Conservation (phyloP, 768 basidiomycete species). For the Xanthoconium stramineum region DNA sequence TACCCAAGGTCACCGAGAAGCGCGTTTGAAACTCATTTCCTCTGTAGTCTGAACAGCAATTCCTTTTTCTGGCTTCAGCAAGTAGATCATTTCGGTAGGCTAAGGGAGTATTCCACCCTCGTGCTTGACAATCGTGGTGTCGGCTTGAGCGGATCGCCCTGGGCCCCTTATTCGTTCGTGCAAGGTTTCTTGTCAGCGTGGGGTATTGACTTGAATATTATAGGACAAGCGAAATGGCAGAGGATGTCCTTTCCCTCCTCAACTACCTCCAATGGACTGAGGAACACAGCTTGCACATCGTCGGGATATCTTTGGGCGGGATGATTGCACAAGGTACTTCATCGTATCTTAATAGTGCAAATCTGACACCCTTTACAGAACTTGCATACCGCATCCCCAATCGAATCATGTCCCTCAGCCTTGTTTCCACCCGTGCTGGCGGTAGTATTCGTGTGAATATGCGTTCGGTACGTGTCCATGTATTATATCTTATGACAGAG, state of each 20-base stretch:
- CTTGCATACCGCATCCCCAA: conserved; percentile 63
- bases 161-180: conserved; percentile 74
- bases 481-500: background rate
- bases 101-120: conserved; percentile 54
- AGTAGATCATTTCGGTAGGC: conserved; percentile 58
- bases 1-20: background rate
- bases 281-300: conserved; percentile 59
- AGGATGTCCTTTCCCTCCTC: conserved; percentile 64
- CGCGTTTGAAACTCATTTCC: conserved; percentile 3
- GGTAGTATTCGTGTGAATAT: conserved; percentile 54
- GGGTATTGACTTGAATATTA: background rate
- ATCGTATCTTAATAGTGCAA: background rate
- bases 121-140: conserved; percentile 87
- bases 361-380: conserved; percentile 40
- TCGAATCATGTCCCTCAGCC: conserved; percentile 61
- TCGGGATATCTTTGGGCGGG: conserved; percentile 76
- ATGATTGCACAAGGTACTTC: conserved; percentile 75
- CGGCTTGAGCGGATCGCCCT: conserved; percentile 67
- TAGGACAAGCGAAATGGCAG: conserved; percentile 76
- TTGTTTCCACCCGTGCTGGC: conserved; percentile 71
- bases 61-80: conserved; percentile 64
- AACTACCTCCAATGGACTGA: conserved; percentile 71
- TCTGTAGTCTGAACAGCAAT: conserved; percentile 52
- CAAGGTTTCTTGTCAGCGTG: background rate
- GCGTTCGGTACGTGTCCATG: conserved; percentile 52